Base-by-base conservation (phyloP, 2,329 filamentous ascomycete genomes). In the Aspergillus melleus region DNA sequence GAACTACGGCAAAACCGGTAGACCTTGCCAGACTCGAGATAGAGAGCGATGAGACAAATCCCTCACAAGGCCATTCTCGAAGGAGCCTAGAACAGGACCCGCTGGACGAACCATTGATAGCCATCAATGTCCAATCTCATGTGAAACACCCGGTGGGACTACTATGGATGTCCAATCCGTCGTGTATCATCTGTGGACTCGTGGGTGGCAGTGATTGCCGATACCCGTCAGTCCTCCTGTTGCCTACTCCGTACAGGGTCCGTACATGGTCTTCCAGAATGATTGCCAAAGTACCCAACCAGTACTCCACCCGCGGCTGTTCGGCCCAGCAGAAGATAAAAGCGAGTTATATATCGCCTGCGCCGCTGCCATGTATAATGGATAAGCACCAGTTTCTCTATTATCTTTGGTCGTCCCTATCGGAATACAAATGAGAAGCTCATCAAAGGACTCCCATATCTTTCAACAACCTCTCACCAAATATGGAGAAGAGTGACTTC, bases 81-180 rank as follows among this genome's bases (percentile, higher is more conserved):
- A 22, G 8, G 8, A 49, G 29, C 26, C 53, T 49, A 39, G 29
- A 49, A 39, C 19, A 9, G 9, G 57, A 39, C 46, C 52, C 57
- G n/a, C 52, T 19, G 14, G n/a, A 46, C 52, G 30, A 32, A n/a
- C 22, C 29, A 30, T 16, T 30, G 24, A 11, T 36, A n/a, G 14
- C 11, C 30, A 36, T 46, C 19, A 12, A 22, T 20, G 36, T 54
- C 8, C 39, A 30, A 51, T 54, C 30, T 49, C 10, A n/a, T 50
- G 24, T 54, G 57, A 51, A 58, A 58, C 57, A 58, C n/a, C 11
- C 24, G 44, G n/a, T 51, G 52, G 52, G 22, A 42, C 51, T 12
- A 51, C 46, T 39, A 50, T 26, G 30, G 44, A 20, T 36, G 42
- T 30, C 42, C 19, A 54, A 39, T 24, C n/a, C 22, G 44, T 49